These are phyloP conservation scores for Ceratocystis variospora DNA, from an alignment of 2,329 filamentous ascomycete genomes.

Conservation along the genomic window DNA sequence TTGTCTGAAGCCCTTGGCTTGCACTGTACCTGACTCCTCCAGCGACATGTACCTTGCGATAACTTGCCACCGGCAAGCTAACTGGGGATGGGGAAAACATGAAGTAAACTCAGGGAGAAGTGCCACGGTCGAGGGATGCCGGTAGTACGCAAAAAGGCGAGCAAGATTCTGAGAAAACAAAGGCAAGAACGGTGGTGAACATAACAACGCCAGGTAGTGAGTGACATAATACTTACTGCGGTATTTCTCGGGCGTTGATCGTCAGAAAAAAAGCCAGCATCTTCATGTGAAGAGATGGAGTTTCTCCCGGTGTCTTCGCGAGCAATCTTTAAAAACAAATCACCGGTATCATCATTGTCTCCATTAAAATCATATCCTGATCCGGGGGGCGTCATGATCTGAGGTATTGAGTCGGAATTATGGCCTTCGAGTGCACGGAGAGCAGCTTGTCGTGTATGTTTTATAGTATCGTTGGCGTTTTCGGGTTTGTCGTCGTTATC, in stretches of 20 bases:
- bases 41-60: background rate
- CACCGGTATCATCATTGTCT: slow-evolving; percentile 40
- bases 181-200: slow-evolving; percentile 3
- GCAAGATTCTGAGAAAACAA: slow-evolving; percentile 18
- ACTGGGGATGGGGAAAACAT: background rate
- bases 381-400: slow-evolving; percentile 10
- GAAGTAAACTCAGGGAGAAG: background rate
- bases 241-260: slow-evolving; percentile 9
- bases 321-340: slow-evolving; percentile 46
- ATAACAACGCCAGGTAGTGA: slow-evolving; percentile 3
- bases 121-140: background rate
- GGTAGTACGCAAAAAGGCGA: slow-evolving; percentile 5
- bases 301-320: slow-evolving; percentile 36
- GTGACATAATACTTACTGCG: slow-evolving; percentile 30
- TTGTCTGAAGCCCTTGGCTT: slow-evolving; percentile 1
- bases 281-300: slow-evolving; percentile 25
- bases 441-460: slow-evolving; percentile 34
- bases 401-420: slow-evolving; percentile 24
- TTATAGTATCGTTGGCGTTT: slow-evolving; percentile 22
- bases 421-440: slow-evolving; percentile 39
- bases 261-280: slow-evolving; percentile 20
- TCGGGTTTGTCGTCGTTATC: slow-evolving; percentile 32
- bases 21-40: background rate
- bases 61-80: background rate
- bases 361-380: slow-evolving; percentile 21